Base-by-base conservation (phyloP, 2,329 filamentous ascomycete genomes). In the Penicillium frequentans region DNA sequence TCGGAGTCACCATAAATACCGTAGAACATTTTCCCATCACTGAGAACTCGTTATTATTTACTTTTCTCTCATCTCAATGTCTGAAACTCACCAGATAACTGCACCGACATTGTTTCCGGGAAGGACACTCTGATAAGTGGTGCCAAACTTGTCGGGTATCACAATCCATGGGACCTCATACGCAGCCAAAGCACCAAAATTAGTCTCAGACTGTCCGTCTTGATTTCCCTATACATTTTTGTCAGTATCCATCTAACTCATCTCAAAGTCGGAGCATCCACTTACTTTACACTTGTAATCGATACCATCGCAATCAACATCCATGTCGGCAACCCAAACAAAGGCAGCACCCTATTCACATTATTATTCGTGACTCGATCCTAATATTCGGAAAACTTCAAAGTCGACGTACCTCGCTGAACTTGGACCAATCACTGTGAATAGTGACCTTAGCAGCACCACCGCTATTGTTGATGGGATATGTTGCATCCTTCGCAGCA, bases 91-190 rank as follows among this genome's bases (percentile, higher is more conserved):
- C 69, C 69, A 71, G 27, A 71, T 71, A 3, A 71, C 66, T 1
- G 68, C 69, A 9, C 62, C 68, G 16, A 71, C 9, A 29, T 71
- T 71, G 33, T 71, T 71, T 6, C 69, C 69, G 1, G 66, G 57
- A 1, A 71, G 49, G 1, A 54, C 39, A 1, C 47, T 57, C 5
- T 52, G 21, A 13, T 71, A 68, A 1, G 59, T 57, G 0, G 56
- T 53, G 13, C 60, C 61, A n/a, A 68, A 71, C 8, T 61, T 59
- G 27, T 73, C 65, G 0, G 70, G 70, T 21, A 71, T 71, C 31
- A 71, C 69, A 13, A 71, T 67, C 14, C 63, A 71, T 0, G 70
- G 70, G 1, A 71, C 70, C 45, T 73, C 66, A 29, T 71, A 72
- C 2, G 70, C 71, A 11, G 70, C 57, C 11, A 72, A 48, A 24